phyloP scores from a whole-genome alignment of 352 stramenopile genomes.

The Globisporangium irregulare region DNA sequence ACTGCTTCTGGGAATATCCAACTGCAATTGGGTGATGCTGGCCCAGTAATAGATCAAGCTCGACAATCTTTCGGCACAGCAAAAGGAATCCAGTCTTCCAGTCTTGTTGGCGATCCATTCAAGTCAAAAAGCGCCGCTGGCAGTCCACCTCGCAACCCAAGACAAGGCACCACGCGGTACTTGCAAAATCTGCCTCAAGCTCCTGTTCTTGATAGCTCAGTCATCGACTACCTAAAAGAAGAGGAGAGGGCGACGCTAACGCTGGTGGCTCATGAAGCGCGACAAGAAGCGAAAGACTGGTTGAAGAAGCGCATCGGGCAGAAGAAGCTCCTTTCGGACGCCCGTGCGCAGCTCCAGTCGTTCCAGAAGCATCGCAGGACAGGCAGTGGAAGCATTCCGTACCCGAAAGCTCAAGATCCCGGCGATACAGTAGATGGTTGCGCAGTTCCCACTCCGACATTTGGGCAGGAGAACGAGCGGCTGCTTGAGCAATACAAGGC shows the following conservation, averaged over 20 bases:
- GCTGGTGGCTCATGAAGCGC: constrained; percentile 65
- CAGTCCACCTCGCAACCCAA: constrained; percentile 12
- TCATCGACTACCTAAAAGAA: constrained; percentile 42
- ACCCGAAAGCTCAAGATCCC: constrained; percentile 1
- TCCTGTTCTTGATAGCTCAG: constrained; percentile 26
- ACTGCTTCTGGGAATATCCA: not conserved
- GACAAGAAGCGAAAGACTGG: constrained; percentile 63
- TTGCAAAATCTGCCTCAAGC: constrained; percentile 28
- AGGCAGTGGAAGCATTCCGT: constrained; percentile 34
- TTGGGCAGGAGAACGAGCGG: constrained; percentile 29
- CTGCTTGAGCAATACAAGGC: constrained; percentile 51
- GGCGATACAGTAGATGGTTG: not conserved
- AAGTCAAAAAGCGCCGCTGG: constrained; percentile 5
- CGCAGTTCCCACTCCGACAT: constrained; percentile 1
- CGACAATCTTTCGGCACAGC: not conserved
- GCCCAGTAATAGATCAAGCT: not conserved
- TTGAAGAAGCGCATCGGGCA: constrained; percentile 70
- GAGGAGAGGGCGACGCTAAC: constrained; percentile 66
- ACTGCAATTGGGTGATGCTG: not conserved
- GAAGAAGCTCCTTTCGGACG: constrained; percentile 73
- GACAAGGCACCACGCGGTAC: not conserved
- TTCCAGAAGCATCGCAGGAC: constrained; percentile 41
- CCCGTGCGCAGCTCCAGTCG: constrained; percentile 50
- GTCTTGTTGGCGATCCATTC: not conserved
- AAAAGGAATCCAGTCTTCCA: not conserved